A percentile compares a stretch with the other conserved stretches of the same genome.
phyloP scores from a whole-genome alignment of 1,139 yeast species.

The Suhomyces bolitotheri region DNA sequence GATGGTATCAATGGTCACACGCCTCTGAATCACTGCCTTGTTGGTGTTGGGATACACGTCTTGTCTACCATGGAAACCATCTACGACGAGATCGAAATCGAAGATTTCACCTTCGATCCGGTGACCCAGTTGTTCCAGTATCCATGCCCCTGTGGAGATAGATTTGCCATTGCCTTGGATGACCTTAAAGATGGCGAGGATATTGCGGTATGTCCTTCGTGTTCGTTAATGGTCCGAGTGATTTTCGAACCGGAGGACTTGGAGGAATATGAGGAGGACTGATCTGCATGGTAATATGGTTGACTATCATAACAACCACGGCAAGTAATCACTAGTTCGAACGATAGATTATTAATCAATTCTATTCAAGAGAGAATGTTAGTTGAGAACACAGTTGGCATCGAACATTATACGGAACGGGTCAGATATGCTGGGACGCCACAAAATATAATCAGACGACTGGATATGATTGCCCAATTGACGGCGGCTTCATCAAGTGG shows the following conservation, averaged over 20 bases:
- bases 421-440: too few species aligned
- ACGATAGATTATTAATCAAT: too few species aligned
- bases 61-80: conserved; percentile 49
- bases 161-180: conserved; percentile 81
- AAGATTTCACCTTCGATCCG: conserved; percentile 91
- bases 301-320: too few species aligned
- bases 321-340: too few species aligned
- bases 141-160: conserved; percentile 98
- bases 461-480: too few species aligned
- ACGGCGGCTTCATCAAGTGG: too few species aligned
- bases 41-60: background rate
- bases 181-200: conserved; percentile 91
- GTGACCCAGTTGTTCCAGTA: conserved; percentile 78
- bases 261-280: conserved; percentile 28
- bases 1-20: too few species aligned
- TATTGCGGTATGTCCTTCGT: conserved; percentile 94
- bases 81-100: conserved; percentile 95
- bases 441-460: too few species aligned
- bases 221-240: conserved; percentile 90
- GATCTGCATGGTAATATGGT: too few species aligned
- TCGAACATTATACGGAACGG: too few species aligned
- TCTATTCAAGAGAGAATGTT: too few species aligned
- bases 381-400: too few species aligned
- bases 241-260: conserved; percentile 68
- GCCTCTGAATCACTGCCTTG: background rate